Base-by-base conservation (phyloP, 1,284 basidiomycete species). In the Ustilago esculenta region DNA sequence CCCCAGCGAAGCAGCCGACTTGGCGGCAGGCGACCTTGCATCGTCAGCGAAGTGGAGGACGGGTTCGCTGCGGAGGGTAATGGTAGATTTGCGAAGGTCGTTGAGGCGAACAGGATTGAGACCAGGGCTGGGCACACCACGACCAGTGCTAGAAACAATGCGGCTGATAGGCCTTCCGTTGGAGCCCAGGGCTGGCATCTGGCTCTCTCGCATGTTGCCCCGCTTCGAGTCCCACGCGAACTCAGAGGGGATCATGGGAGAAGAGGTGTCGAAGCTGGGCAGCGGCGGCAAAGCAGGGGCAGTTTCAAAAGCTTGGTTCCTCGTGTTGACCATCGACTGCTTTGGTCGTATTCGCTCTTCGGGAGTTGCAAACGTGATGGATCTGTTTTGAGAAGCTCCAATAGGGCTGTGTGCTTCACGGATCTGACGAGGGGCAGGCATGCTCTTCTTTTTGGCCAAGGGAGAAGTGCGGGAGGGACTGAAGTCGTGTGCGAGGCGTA, bases 391-490 rank as follows among this genome's bases (percentile, higher is more conserved):
- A 4, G 53, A 5, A 21, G 50, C 30, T 32, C 27, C 45, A 6
- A 39, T 33, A 5, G 27, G 39, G 18, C 30, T 53, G 35, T 60
- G 53, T 18, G 48, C 45, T 33, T 71, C 65, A 20, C 65, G 56
- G 14, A 65, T 64, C 40, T 64, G 67, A 20, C 67, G 61, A 21
- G 71, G 67, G 5, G 61, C 55, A 23, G 71, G 61, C 67, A 65
- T 54, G 51, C 71, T 73, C 47, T 70, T 49, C 51, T 70, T 73
- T 29, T 15, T 20, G 30, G 25, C 33, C 21, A 61, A 24, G 8
- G 48, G 50, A 3, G 63, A 54, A 25, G 43, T 37, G 36, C 54
- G 49, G 2, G 51, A 37, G 2, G 58, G 42, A 35, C 63, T 61
- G 32, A 37, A 34, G 14, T 55, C 52, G 10, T 37, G 47, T 12